phyloP scores from a whole-genome alignment of 2,329 filamentous ascomycete genomes.

The Aureobasidium sp. region DNA sequence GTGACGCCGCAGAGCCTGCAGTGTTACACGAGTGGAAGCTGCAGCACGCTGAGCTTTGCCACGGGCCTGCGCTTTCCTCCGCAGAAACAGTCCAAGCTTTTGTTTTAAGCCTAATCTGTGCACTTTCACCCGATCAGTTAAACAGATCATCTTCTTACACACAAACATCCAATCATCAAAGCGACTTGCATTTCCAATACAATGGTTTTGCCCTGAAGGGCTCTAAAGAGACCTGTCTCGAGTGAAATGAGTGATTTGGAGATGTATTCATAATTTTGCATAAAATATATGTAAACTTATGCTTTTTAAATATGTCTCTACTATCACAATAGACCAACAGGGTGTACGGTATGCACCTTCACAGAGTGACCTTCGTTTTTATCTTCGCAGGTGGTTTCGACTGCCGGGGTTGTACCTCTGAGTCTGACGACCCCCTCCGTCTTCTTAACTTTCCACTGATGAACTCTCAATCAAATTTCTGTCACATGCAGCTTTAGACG shows the following conservation, averaged over 20 bases:
- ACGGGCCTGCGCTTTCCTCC: not conserved
- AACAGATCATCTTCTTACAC: not conserved
- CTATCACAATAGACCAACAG: not conserved
- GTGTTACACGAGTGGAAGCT: conserved; percentile 2
- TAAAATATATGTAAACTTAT: not conserved
- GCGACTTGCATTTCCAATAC: not conserved
- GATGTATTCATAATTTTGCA: not conserved
- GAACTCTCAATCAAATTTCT: not conserved
- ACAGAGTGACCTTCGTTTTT: not conserved
- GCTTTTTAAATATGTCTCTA: not conserved
- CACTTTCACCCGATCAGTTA: not conserved
- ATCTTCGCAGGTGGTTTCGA: not conserved
- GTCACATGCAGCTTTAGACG: not conserved
- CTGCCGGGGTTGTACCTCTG: not conserved
- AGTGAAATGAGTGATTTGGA: not conserved
- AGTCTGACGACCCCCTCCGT: not conserved
- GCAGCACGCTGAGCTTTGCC: conserved; percentile 6
- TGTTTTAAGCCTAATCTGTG: not conserved
- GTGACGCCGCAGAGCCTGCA: conserved; percentile 1
- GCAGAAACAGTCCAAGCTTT: not conserved
- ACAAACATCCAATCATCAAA: not conserved
- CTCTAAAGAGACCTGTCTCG: no score
- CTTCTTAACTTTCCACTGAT: not conserved
- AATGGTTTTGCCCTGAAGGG: no score
- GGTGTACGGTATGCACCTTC: not conserved